Evolutionary conservation across 2,329 filamentous ascomycete genomes (phyloP), one percentile per base, ranked within the genome.

Genomic region (Exserohilum turcica): DNA sequence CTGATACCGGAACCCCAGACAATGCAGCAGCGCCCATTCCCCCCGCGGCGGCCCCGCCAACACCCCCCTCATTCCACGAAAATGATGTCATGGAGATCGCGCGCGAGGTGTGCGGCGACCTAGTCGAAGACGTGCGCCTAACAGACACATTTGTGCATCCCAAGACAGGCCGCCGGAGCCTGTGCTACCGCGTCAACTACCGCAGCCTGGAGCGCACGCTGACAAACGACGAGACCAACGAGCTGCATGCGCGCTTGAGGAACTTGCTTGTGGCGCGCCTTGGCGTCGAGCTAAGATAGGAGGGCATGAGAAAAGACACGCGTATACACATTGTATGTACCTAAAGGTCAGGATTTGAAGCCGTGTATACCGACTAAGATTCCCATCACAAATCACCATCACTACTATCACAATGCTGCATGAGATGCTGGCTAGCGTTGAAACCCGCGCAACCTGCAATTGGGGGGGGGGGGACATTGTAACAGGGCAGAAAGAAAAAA

Each of bases 31-130:
- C 19, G 19, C 3, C 32, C 9, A 33, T 33, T 7, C 21, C 21
- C 21, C 21, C 21, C 13, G 31, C 31, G 31, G 48, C 21, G 16
- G 47, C 60, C 16, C 56, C 71, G 79, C 18, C 81, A 76, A 3
- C 81, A 78, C 10, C 57, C n/a, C 45, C 49, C 15, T 68, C 76
- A 0, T 91, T 96, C 71, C 93, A 97, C 74, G 92, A 95, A 73
- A 97, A 97, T 76, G 94, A 99, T 74, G 81, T 97, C 45, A 97
- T 97, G 93, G 94, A 97, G 76, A 84, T 97, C 51, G 90, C 97
- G 15, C 86, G 94, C 61, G 87, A 87, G 63, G 82, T 93, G 40
- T 90, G 86, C 8, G 92, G 92, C 44, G 90, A 96, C 72, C 76
- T 86, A 18, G 91, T 94, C 31, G 94, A 99, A 77, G 91, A 96